Base-by-base conservation (phyloP, 169 alveolate genomes). In the Babesia gibsoni region DNA sequence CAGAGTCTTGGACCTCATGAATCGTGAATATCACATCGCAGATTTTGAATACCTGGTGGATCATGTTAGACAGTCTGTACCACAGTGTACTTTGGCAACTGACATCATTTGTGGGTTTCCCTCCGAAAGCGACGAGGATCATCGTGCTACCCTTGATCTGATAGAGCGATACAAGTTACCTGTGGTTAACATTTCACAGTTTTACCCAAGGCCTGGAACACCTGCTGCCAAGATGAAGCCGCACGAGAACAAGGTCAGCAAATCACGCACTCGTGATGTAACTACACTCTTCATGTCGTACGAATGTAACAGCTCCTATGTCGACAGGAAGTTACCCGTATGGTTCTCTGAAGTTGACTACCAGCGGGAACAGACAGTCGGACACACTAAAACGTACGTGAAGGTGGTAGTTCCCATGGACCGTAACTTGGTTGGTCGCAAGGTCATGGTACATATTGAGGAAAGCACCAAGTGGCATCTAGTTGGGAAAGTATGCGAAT, bases 91-190 rank as follows among this genome's bases (percentile, higher is more conserved):
- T 4, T 84, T 98, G 27, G 97, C 98, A 4, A 98, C 99, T 6
- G 99, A 98, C 80, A 92, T 98, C 70, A 98, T 98, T 49, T 98
- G 99, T 78, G 99, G 99, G 48, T 98, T 98, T 72, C 99, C 99
- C 6, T 91, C 95, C 7, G 99, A 98, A 80, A 93, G 92, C 9
- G 96, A 91, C 35, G 94, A 93, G 50, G 96, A 98, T 66, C 98
- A 93, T 57, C 70, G 69, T 32, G 94, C 88, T 46, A 95, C 99
- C 0, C 72, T 95, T 32, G 79, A 89, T 53, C 67, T 96, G 49
- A 90, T 97, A 12, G 90, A 92, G 39, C 84, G 92, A 37, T 94
- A 90, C 81, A 84, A 92, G 73, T 94, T 97, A 79, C 98, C 99
- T 1, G 95, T 95, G n/a, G 81, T 96, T n/a, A 95, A 98, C 84